Base-by-base conservation (phyloP, 2,329 filamentous ascomycete genomes). In the Scedosporium dehoogii region DNA sequence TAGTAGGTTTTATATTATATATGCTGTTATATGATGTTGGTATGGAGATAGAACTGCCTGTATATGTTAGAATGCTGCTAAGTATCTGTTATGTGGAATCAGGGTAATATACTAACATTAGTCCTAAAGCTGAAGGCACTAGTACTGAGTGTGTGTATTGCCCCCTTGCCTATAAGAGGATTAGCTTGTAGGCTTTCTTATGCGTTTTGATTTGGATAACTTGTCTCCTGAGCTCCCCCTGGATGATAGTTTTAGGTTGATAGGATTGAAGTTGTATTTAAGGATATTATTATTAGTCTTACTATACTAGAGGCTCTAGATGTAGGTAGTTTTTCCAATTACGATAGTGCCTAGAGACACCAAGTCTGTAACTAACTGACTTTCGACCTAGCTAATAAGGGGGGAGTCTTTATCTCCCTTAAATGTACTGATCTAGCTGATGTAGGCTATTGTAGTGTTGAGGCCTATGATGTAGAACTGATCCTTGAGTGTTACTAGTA, bases 371-470 rank as follows among this genome's bases (percentile, higher is more conserved):
- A 84, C 80, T 0, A 85, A 64, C 3, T 78, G 79, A 67, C 85
- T 78, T 7, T 79, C 73, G 0, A 64, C 63, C 1, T 81, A 81
- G 0, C 81, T 81, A 1, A 75, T 68, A 60, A 80, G 80, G 0
- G 80, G 51, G 21, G 16, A 55, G 25, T n/a, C 25, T 21, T 27
- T 27, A 12, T 58, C 21, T 14, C 56, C 56, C 21, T 58, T 23
- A 14, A 58, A 58, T 16, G 33, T 33, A 12, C 33, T 23, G 21
- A 58, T 75, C 57, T 75, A 73, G 7, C 74, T 75, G 1, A 84
- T 79, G 65, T 86, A 86, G 6, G 85, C 84, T 2, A 87, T 71
- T 0, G 85, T 85, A 0, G 79, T 79, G n/a, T n/a, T n/a, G n/a
- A n/a, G n/a, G n/a, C n/a, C n/a, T n/a, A n/a, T n/a, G n/a, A n/a